Evolutionary conservation across 192 early-diverging fungal genomes (phyloP).

Genomic region (Dimargaris cristalligena): DNA sequence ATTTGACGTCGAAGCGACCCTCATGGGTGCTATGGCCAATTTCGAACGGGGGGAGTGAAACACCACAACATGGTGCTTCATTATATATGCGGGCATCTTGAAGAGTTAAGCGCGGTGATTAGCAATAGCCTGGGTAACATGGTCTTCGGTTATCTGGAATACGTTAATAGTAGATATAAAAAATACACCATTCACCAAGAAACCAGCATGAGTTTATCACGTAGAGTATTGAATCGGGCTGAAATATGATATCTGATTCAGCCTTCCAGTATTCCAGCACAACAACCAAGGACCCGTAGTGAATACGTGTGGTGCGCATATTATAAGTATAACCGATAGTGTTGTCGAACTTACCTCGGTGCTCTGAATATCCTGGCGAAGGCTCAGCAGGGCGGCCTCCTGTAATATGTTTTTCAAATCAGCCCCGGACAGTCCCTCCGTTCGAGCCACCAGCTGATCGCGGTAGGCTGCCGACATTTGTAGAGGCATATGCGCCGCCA

Average conservation of each 20-base stretch:
- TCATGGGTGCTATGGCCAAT: too few species aligned
- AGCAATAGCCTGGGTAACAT: background rate
- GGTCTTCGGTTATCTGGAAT: background rate
- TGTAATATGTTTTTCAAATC: background rate
- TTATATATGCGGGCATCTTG: too few species aligned
- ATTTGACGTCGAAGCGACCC: too few species aligned
- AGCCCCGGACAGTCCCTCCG: constrained; percentile 16
- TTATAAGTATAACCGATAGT: background rate
- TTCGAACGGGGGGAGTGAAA: too few species aligned
- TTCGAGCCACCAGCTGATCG: constrained; percentile 17
- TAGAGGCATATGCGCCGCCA: constrained; percentile 31
- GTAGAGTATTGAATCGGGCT: background rate
- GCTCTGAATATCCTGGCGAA: background rate
- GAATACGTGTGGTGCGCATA: background rate
- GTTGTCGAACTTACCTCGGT: background rate
- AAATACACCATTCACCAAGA: background rate
- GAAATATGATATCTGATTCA: background rate
- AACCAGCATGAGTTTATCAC: background rate
- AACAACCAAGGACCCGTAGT: background rate
- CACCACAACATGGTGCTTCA: too few species aligned
- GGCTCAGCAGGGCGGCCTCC: constrained; percentile 2
- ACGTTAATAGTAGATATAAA: background rate
- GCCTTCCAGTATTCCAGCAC: background rate
- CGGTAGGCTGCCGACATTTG: constrained; percentile 25
- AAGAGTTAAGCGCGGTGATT: too few species aligned